Base-by-base conservation (phyloP, 2,329 filamentous ascomycete species). In the Mycosphaerelloides madeirae region DNA sequence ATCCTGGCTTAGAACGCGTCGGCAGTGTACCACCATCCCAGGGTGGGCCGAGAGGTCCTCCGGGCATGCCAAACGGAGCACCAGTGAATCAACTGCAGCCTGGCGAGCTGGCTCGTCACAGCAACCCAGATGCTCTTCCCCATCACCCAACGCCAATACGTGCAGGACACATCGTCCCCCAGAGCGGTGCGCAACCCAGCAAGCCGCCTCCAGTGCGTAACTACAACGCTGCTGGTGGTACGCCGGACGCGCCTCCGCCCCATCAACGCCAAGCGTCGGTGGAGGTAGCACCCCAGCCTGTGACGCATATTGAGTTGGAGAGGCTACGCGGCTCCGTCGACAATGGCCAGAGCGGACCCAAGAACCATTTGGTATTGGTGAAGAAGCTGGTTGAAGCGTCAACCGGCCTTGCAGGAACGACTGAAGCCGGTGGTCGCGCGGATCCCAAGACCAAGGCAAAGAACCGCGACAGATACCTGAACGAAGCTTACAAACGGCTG, bases 361-460 rank as follows among this genome's bases (percentile, higher is more conserved):
- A 77, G 36, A 77, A 81, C 2, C 84, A 86, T 12, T 72, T 98
- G 44, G 71, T 74, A 8, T 74, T 95, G 14, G 89, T 87, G 1
- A 91, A 90, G 68, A 87, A 85, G 57, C 72, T 96, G 4, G 81
- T 95, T 1, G 89, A 96, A 68, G 93, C 91, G 1, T 81, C 88
- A 0, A 81, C 83, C 11, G 80, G 86, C 4, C 76, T 98, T 1
- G 80, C 88, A 2, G 86, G 88, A 54, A 83, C 89, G 29, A 83
- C 83, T 57, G 22, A 25, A 25, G 9, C 22, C 9, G 22, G 22
- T 6, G 79, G 82, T 7, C 81, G 84, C 18, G 77, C 80, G 7
- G 87, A 93, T 57, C 75, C 83, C 2, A 79, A 75, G 44, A 74
- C 77, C 1, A 75, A 73, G 29, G 73, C 72, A 50, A 82, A 79